Evolutionary conservation across 2,329 filamentous ascomycete species (phyloP), one percentile per base, ranked within the genome.

Genomic region (Ilyonectria destructans): DNA sequence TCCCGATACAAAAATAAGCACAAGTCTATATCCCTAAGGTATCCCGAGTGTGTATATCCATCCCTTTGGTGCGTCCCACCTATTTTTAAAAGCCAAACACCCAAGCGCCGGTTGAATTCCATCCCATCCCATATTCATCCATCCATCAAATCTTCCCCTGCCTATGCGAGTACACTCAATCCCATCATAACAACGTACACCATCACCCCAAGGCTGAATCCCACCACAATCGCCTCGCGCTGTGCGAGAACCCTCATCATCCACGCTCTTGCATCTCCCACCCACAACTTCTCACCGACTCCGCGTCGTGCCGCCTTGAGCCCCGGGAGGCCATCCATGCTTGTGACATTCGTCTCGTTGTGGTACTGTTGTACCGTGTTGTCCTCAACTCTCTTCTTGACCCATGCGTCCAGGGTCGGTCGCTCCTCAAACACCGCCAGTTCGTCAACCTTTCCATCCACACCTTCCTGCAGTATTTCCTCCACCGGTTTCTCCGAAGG

Each of bases 241-340:
- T 83, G 80, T 2, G 74, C 72, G 15, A 72, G 64, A 48, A 79
- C 61, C 58, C 76, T 77, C 51, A 23, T 71, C 45, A 68, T 46
- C 65, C 75, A 72, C 12, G 79, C 76, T 46, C 71, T 75, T 37
- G 71, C 69, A 57, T 88, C 83, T 19, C 82, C 82, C 17, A 85
- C 31, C 75, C 82, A 83, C 46, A 89, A 64, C 67, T 77, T 80
- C 78, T 90, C 82, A 2, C 87, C 87, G 2, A 78, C 79, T 31
- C 83, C 84, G 51, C 83, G 81, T 69, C 89, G 82, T 23, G 89
- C 89, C 6, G 82, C 81, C 63, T 81, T 84, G 71, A 92, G 75
- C 0, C 89, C 89, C 0, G 89, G 87, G 21, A 91, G 79, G 1
- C 88, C 88, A 70, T 92, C 90, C 51, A 92, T 81, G 76, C 87